phyloP scores from a whole-genome alignment of 2,329 filamentous ascomycete species.

The Monilinia fructicola region DNA sequence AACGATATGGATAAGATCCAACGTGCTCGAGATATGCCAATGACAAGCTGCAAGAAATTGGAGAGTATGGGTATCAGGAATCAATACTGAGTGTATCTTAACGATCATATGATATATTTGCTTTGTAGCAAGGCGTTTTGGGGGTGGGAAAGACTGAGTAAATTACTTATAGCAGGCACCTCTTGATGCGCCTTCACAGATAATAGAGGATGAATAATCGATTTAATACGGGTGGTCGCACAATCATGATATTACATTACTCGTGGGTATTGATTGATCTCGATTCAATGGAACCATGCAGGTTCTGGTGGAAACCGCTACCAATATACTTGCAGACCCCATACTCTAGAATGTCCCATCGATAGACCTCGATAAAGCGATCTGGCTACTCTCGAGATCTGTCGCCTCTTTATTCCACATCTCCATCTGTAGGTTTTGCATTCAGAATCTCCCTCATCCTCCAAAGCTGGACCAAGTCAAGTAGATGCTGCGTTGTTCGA shows the following conservation, averaged over 20 bases:
- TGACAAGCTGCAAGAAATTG: conserved; percentile 59
- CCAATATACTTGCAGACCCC: not conserved
- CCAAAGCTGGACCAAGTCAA: too few species aligned
- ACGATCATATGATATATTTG: conserved; percentile 28
- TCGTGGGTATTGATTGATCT: not conserved
- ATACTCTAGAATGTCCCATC: not conserved
- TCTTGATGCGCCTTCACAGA: not conserved
- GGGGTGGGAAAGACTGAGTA: conserved; percentile 19
- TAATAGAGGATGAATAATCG: conserved; percentile 4
- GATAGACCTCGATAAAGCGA: not conserved
- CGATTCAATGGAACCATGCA: not conserved
- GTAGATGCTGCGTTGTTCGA: too few species aligned
- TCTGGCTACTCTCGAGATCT: not conserved
- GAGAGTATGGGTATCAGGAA: conserved; percentile 47
- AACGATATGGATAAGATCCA: conserved; percentile 61
- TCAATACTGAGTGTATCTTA: conserved; percentile 11
- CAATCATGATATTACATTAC: not conserved
- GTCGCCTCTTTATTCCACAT: not conserved
- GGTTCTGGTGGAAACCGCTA: not conserved
- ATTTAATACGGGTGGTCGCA: conserved; percentile 1
- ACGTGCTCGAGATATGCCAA: conserved; percentile 51
- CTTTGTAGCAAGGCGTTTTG: conserved; percentile 37
- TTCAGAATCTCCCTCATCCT: not conserved
- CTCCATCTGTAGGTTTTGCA: not conserved
- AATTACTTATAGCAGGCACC: conserved; percentile 1